Conservation (phyloP, 371 early-diverging fungal genomes). For the Gilbertella persicaria region DNA sequence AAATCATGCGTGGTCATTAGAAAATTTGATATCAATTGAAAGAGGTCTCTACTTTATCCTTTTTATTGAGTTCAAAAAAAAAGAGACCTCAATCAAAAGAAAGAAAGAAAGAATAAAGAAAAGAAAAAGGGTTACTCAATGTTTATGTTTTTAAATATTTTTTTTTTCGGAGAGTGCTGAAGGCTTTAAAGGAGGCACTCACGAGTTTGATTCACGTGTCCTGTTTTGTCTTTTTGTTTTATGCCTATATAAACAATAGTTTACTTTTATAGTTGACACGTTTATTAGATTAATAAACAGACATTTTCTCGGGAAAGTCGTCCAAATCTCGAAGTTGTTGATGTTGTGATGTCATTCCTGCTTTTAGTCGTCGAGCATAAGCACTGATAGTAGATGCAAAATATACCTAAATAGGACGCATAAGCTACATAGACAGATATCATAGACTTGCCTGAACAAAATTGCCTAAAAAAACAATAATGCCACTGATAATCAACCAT, state of each 20-base stretch:
- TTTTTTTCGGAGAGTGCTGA: neutral
- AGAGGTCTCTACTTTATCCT: neutral
- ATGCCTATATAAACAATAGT: neutral
- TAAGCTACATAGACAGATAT: too few species aligned
- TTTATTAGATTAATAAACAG: constrained; percentile 8
- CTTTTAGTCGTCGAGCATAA: constrained; percentile 19
- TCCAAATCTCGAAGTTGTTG: constrained; percentile 24
- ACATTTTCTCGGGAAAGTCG: constrained; percentile 27
- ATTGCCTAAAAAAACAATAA: constrained; percentile 15
- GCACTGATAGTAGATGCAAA: constrained; percentile 23
- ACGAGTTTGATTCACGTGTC: neutral
- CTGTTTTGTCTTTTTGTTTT: too few species aligned
- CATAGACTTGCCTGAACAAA: constrained; percentile 8
- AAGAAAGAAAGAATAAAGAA: neutral
- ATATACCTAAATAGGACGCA: constrained; percentile 14
- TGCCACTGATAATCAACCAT: constrained; percentile 12
- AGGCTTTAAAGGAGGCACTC: neutral
- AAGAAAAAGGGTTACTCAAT: neutral
- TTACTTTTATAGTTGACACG: neutral
- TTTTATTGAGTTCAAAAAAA: neutral
- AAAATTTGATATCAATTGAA: constrained; percentile 8
- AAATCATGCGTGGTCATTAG: constrained; percentile 5
- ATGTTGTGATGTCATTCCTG: constrained; percentile 13
- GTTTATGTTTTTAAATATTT: neutral
- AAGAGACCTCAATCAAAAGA: neutral